Evolutionary conservation across 2,329 filamentous ascomycete genomes (phyloP).

Genomic region (Alternaria metachromatica): DNA sequence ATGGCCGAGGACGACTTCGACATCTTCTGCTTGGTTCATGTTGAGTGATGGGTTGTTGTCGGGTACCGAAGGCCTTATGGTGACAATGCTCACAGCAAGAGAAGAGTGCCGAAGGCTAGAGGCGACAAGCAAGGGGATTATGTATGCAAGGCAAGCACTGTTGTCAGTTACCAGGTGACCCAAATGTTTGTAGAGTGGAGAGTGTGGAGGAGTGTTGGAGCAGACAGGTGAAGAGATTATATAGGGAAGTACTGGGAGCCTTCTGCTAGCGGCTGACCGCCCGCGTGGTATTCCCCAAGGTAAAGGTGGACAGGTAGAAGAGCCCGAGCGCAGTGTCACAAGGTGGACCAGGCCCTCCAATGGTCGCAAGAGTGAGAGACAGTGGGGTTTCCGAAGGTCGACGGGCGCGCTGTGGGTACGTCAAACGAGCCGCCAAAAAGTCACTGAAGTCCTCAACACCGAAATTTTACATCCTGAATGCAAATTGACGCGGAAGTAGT

Average conservation of each 20-base stretch:
- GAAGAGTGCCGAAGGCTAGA: background rate
- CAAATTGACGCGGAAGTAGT: too few species aligned
- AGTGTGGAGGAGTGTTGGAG: background rate
- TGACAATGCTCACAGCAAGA: background rate
- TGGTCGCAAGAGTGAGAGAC: background rate
- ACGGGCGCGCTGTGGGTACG: background rate
- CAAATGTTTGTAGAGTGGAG: background rate
- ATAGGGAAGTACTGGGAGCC: background rate
- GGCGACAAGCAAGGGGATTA: background rate
- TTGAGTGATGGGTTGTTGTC: background rate
- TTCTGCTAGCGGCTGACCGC: background rate
- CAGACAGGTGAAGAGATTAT: background rate
- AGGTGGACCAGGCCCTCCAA: background rate
- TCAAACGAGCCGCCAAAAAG: background rate
- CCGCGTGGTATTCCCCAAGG: background rate
- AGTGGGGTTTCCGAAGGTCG: background rate
- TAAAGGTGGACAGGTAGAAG: background rate
- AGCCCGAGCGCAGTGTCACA: background rate
- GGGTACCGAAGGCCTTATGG: background rate
- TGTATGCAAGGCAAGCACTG: background rate
- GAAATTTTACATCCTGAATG: too few species aligned
- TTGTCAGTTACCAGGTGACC: background rate
- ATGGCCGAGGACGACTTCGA: conserved; percentile 41
- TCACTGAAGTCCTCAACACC: background rate
- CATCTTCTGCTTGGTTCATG: conserved; percentile 47